Evolutionary conservation across 805 yeast species (phyloP).

Genomic region (Lachancea thermotolerans): DNA sequence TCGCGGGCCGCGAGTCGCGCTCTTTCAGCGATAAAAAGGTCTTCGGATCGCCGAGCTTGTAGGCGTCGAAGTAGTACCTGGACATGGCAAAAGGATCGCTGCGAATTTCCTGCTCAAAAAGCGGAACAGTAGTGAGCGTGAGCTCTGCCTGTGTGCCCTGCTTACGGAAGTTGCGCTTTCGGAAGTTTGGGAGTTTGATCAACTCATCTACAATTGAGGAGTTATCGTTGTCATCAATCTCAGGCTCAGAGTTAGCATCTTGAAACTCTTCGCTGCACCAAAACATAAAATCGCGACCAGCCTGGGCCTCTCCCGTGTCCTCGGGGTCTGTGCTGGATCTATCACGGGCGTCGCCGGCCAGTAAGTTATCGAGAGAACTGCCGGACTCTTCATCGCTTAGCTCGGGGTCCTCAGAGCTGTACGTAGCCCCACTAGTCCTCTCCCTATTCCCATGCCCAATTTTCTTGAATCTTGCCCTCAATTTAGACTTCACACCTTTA

Average conservation of each 20-base stretch:
- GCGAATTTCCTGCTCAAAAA: constrained; percentile 5
- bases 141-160: not conserved
- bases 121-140: not conserved
- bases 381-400: not conserved
- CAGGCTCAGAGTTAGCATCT: constrained; percentile 1
- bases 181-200: constrained; percentile 5
- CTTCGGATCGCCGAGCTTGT: constrained; percentile 1
- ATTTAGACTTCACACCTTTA: not conserved
- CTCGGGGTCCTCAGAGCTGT: not conserved
- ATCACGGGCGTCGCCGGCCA: not conserved
- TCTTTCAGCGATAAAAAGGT: constrained; percentile 3
- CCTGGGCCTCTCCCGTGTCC: not conserved
- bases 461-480: constrained; percentile 1
- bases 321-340: not conserved
- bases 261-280: not conserved
- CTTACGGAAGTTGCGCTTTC: not conserved
- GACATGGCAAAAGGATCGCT: constrained; percentile 3
- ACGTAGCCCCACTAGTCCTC: too few relatives aligned
- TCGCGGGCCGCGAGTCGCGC: not conserved
- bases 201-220: constrained; percentile 3
- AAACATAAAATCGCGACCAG: not conserved
- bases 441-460: not conserved
- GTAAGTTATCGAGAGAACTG: not conserved
- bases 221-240: constrained; percentile 1
- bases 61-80: constrained; percentile 5